Base-by-base conservation (phyloP, 73 alveolate genomes). In the Paramecium octaurelia region DNA sequence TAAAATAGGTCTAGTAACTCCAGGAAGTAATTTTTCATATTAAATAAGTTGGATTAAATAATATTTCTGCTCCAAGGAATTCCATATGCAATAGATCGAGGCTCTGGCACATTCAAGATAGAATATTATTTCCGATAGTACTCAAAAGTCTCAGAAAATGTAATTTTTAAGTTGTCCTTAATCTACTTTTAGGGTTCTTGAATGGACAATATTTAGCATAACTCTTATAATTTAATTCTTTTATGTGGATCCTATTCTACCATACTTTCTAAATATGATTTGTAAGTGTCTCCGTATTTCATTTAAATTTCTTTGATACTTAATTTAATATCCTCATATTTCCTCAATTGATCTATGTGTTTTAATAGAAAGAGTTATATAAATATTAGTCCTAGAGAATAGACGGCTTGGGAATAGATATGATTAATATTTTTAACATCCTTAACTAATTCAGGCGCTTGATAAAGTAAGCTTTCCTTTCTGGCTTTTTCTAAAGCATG, bases 1-100 rank as follows among this genome's bases (percentile, higher is more conserved):
- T 36, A 36, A 20, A 5, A 73, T 4, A 73, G 43, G 18, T 73
- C 87, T 36, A 73, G 6, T 11, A 73, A 36, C 11, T 73, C 87
- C 8, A 73, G 14, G 14, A 73, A 73, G 87, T 73, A 73, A 36
- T 73, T 73, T 35, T 73, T 73, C 64, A 73, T 73, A 31, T 73
- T 73, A 73, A 73, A 73, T 73, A 73, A 73, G 18, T 73, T 73
- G 1, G 87, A 73, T 36, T 36, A 21, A 34, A 73, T 8, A 10
- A 73, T 73, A 40, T 36, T 36, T 40, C 87, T 73, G 20, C 64
- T 73, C 87, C 87, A 73, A 27, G 87, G 87, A 36, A 73, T 34
- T 8, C 64, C 87, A 27, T 23, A 36, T 8, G 87, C 87, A 14
- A 73, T 73, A 14, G 87, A 34, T 14, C 59, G 16, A 21, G 59